Base-by-base conservation (phyloP, 768 basidiomycete genomes). In the Boletus patriciae region DNA sequence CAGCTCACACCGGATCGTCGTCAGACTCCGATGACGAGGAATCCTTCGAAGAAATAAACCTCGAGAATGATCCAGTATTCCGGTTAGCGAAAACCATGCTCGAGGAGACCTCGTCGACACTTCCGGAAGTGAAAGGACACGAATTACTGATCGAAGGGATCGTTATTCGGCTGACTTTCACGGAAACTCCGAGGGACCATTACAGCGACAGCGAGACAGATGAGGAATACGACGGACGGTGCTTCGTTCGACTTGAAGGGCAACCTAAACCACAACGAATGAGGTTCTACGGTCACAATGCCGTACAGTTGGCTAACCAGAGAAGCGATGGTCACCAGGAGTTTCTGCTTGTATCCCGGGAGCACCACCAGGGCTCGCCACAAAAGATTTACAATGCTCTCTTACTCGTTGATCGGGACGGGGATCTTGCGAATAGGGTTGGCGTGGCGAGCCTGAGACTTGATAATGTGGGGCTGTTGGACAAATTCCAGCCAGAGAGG, bases 81-180 rank as follows among this genome's bases (percentile, higher is more conserved):
- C 36, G 6, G 12, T 23, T 52, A 16, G 43, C 50, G 1, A 38
- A 50, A 48, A 18, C 4, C 13, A 53, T 41, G 13, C 16, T 19
- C 6, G 10, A 46, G 8, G 42, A 50, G 23, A 46, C n/a, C 9
- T 50, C 41, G 11, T 5, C 23, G 5, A 11, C n/a, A 19, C 53
- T 42, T 31, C 21, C 25, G 1, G 5, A 9, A 15, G 19, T 53
- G 27, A 19, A 40, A 15, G 16, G 9, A 33, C n/a, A 43, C 16
- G 60, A 61, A 38, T 11, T 59, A 21, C 3, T 60, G 27, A 46
- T 60, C 38, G 60, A 61, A 6, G 60, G 49, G 1, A 51, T 60
- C 6, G 16, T 54, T 6, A 6, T 59, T 23, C 40, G 5, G n/a
- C 6, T 44, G 23, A 36, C 4, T 15, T 33, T 58, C 42, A n/a